A percentile compares a stretch with the other conserved stretches of the same genome.
These are phyloP conservation scores for Brassica cretica DNA, from an alignment of 345 rosid genomes.

Conservation along the genomic window DNA sequence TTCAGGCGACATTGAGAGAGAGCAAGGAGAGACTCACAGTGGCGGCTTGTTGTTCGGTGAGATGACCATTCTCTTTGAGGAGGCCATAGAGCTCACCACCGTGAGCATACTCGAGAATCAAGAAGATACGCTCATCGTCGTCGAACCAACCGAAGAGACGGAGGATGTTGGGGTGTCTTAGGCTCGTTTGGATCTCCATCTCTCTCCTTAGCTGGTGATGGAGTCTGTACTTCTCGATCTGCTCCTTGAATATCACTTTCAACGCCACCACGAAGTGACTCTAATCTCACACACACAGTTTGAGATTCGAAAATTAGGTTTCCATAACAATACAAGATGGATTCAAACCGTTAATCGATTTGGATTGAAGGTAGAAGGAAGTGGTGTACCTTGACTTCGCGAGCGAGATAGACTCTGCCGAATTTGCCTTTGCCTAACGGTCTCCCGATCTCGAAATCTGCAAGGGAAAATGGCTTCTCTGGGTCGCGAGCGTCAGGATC, in stretches of 20 bases:
- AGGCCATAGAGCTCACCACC: conserved; percentile 81
- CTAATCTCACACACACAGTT: background rate
- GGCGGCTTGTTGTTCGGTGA: conserved; percentile 74
- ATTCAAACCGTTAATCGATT: background rate
- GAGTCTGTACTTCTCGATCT: conserved; percentile 76
- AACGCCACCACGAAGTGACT: conserved; percentile 60
- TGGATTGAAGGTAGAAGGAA: background rate
- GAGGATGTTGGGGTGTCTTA: conserved; percentile 70
- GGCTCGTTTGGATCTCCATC: conserved; percentile 80
- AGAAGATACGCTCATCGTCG: conserved; percentile 66
- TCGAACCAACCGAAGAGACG: conserved; percentile 93
- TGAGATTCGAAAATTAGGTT: background rate
- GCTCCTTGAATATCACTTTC: conserved; percentile 85
- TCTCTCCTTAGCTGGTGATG: conserved; percentile 87
- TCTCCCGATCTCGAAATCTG: conserved; percentile 85
- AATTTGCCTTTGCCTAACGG: conserved; percentile 91
- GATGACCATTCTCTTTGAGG: conserved; percentile 60
- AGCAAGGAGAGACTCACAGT: conserved; percentile 48
- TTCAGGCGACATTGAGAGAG: background rate
- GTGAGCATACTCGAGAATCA: conserved; percentile 94
- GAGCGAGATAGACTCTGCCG: conserved; percentile 87
- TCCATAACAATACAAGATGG: background rate
- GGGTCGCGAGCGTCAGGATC: conserved; percentile 6
- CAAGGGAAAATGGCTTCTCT: conserved; percentile 56
- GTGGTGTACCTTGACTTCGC: conserved; percentile 62